Conservation (phyloP, 73 alveolate species). For the Paramecium biaurelia region DNA sequence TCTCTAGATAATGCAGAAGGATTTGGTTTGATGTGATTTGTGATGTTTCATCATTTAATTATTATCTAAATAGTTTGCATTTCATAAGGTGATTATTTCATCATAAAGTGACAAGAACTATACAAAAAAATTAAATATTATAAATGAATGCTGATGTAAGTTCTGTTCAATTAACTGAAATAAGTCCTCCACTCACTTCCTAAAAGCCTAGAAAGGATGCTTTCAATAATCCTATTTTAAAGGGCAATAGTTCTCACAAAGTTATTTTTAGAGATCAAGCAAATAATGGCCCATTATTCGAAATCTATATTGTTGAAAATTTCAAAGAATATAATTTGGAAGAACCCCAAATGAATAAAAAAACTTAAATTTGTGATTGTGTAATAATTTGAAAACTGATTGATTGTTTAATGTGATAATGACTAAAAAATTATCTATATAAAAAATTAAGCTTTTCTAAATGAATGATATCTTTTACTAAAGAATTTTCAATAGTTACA, state of each 20-base stretch:
- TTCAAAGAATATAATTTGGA: constrained; percentile 20
- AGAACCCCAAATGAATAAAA: background rate
- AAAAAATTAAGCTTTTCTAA: background rate
- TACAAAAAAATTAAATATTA: background rate
- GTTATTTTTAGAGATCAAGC: constrained; percentile 29
- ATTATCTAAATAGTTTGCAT: background rate
- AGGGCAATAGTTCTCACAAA: background rate
- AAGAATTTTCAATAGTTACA: background rate
- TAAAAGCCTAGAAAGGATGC: background rate
- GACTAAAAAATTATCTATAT: background rate
- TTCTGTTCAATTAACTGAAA: background rate
- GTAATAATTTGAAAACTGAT: background rate
- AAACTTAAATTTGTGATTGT: background rate
- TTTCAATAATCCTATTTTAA: constrained; percentile 15
- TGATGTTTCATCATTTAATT: background rate
- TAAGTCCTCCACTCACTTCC: background rate
- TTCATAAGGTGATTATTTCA: background rate
- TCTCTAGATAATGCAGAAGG: constrained; percentile 98
- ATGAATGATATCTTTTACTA: background rate
- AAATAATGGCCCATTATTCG: background rate
- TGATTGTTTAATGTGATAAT: background rate
- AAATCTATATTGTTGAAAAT: background rate
- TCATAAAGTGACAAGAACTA: background rate
- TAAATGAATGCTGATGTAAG: background rate
- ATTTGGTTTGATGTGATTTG: constrained; percentile 83